Evolutionary conservation across 495 filamentous ascomycete genomes (phyloP), one percentile per base, ranked within the genome.

Genomic region (Tirmania nivea): DNA sequence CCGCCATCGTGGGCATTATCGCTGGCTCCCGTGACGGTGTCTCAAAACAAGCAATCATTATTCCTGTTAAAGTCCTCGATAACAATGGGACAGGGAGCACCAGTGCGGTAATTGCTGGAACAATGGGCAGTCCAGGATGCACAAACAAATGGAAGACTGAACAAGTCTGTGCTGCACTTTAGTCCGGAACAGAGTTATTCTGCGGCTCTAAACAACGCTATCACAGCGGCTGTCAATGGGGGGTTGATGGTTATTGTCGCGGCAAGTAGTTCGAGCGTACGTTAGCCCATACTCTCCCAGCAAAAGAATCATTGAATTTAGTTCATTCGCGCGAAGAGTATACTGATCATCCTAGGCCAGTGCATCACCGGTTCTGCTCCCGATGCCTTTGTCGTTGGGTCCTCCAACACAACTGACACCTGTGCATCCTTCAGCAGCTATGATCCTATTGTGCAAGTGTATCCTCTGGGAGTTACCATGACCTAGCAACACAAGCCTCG

Each of bases 61-160:
- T 83, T 50, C 76, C 74, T 48, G 79, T 84, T 50, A 83, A 83
- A 68, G 81, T 84, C 12, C 70, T 84, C 39, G 70, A 70, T 39
- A 68, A 68, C 16, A 62, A 70, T 36, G 72, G 70, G 31, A 68
- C 69, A 45, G 78, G 72, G 47, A 69, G 67, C 53, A 77, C 71
- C 57, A 73, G 76, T 5, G 69, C 70, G 48, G 74, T 83, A 39
- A 67, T 82, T 51, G 63, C 67, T 34, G 79, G 79, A 1, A 73
- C 65, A 73, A 56, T 79, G 71, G 72, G 74, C 71, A 17, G 68
- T 69, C 25, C 64, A 61, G 42, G 70, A 81, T 57, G 67, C 70
- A 54, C 60, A 57, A 42, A 57, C 52, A 39, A 68, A 68, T 45
- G 63, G 65, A 36, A 60, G 67, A 50, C 34, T 45, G 14, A 50